Conservation (phyloP, 768 basidiomycete species). For the Suillus decipiens region DNA sequence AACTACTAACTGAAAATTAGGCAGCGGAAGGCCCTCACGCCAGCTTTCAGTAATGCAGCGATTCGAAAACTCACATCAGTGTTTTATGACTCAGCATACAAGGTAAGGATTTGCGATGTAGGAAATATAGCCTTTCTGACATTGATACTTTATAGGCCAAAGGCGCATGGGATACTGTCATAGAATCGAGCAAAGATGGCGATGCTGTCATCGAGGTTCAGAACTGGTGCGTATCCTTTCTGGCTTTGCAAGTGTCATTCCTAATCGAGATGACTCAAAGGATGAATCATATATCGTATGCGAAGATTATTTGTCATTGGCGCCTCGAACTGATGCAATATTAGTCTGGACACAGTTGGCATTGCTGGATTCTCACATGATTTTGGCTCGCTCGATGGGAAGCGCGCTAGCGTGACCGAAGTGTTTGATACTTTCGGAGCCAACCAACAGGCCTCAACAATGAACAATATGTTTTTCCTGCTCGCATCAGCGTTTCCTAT, state of each 20-base stretch:
- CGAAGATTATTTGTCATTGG: neutral
- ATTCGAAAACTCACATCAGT: conserved; percentile 38
- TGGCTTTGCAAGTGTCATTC: neutral
- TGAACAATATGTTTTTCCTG: conserved; percentile 23
- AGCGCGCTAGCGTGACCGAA: conserved; percentile 41
- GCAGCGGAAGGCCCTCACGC: conserved; percentile 40
- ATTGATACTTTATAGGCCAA: conserved; percentile 24
- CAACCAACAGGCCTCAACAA: conserved; percentile 21
- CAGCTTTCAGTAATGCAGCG: conserved; percentile 44
- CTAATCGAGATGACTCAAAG: conserved; percentile 5
- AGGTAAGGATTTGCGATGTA: conserved; percentile 28
- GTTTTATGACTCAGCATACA: conserved; percentile 45
- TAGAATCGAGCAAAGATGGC: conserved; percentile 21
- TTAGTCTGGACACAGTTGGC: conserved; percentile 58
- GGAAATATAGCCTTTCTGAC: neutral
- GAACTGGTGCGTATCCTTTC: conserved; percentile 24
- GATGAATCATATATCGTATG: conserved; percentile 40
- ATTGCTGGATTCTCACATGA: conserved; percentile 62
- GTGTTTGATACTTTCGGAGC: conserved; percentile 39
- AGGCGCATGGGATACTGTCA: conserved; percentile 29
- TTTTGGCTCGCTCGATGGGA: conserved; percentile 54
- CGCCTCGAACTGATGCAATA: neutral
- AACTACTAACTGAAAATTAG: conserved; percentile 14
- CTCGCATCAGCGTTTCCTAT: neutral
- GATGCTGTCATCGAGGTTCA: conserved; percentile 40